Evolutionary conservation across 208 protist genomes (phyloP).

Genomic region (Trypanosoma lewisi): DNA sequence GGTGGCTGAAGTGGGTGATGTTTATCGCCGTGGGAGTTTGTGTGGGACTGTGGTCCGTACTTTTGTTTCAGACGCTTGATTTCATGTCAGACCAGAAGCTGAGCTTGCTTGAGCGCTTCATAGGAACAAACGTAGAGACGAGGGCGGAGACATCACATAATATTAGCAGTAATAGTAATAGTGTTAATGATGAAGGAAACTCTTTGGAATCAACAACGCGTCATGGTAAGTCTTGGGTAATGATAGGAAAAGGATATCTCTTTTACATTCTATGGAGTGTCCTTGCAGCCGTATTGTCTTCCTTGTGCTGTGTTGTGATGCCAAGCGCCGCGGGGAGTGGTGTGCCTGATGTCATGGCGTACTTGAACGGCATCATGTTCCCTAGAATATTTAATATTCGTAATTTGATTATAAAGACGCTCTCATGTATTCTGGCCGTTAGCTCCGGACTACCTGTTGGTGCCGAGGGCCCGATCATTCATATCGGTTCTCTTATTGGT

Average conservation of each 20-base stretch:
- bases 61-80: constrained; percentile 74
- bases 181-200: neutral
- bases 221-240: constrained; percentile 25
- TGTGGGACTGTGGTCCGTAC: constrained; percentile 59
- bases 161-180: neutral
- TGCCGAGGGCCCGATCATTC: constrained; percentile 92
- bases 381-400: constrained; percentile 78
- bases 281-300: constrained; percentile 49
- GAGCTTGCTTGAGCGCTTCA: constrained; percentile 31
- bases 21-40: constrained; percentile 56
- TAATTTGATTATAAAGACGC: constrained; percentile 77
- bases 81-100: constrained; percentile 46
- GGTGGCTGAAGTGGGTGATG: constrained; percentile 61
- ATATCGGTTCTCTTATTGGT: constrained; percentile 88
- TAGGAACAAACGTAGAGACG: constrained; percentile 18
- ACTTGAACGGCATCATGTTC: constrained; percentile 87
- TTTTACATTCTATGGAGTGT: constrained; percentile 41
- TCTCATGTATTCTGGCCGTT: constrained; percentile 77
- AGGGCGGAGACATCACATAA: neutral
- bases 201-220: constrained; percentile 12
- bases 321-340: constrained; percentile 72
- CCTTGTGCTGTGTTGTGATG: constrained; percentile 70
- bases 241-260: constrained; percentile 32
- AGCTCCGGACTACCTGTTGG: constrained; percentile 77
- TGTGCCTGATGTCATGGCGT: constrained; percentile 85